A percentile compares a stretch with the other conserved stretches of the same genome.
These are phyloP conservation scores for Polygonum aviculare DNA, from an alignment of 148 eudicot species.

Conservation along the genomic window DNA sequence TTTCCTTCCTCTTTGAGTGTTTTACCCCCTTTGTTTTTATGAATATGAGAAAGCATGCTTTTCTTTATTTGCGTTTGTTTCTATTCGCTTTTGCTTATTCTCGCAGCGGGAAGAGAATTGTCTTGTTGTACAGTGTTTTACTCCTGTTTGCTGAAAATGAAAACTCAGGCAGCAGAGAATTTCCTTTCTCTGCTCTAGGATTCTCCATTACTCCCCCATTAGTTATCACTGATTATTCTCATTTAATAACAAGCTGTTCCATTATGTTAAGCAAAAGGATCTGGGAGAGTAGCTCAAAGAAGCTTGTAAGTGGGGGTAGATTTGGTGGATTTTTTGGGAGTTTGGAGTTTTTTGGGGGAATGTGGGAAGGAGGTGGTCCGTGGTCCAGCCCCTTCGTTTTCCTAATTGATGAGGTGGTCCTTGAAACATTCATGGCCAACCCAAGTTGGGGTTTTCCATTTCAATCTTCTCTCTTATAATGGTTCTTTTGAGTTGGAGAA, in stretches of 20 bases:
- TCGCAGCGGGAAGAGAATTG: not conserved
- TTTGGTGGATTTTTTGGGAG: slow-evolving; percentile 2
- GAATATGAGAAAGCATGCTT: slow-evolving; percentile 2
- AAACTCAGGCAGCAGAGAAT: slow-evolving; percentile 8
- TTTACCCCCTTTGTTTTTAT: not conserved
- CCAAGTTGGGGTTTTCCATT: not conserved
- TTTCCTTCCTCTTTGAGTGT: not conserved
- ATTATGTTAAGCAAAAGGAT: not conserved
- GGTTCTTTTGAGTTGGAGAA: not conserved
- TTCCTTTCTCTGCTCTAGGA: not conserved
- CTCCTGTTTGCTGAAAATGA: slow-evolving; percentile 8
- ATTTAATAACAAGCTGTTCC: not conserved
- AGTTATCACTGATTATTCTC: not conserved
- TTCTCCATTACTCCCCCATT: not conserved
- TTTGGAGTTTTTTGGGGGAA: not conserved
- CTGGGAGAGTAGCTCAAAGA: not conserved
- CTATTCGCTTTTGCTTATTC: slow-evolving; percentile 1
- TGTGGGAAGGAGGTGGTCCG: slow-evolving; percentile 7
- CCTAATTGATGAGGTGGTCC: slow-evolving; percentile 14
- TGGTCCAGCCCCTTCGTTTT: not conserved
- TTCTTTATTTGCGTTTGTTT: slow-evolving; percentile 8
- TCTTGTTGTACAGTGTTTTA: slow-evolving; percentile 2
- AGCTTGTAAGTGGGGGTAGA: not conserved
- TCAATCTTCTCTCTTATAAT: not conserved
- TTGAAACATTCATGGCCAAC: not conserved